These are phyloP conservation scores for Waltergamsia citrina DNA, from an alignment of 2,329 filamentous ascomycete genomes.

Conservation along the genomic window DNA sequence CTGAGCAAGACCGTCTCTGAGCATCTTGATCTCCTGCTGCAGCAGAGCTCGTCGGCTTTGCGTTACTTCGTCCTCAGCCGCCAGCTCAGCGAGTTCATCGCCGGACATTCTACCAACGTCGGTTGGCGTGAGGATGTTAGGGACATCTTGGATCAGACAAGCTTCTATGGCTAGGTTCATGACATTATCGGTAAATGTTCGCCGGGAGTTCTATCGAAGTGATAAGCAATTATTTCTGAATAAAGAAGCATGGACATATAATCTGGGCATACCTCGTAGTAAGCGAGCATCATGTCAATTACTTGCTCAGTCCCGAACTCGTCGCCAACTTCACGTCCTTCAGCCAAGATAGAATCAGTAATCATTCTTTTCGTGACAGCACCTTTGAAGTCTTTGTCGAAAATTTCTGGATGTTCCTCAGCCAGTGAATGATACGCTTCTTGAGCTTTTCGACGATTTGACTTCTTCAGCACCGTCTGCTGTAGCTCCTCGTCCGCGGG, in stretches of 20 bases:
- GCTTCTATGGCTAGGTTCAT: constrained; percentile 37
- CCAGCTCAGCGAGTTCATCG: constrained; percentile 15
- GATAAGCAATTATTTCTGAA: background rate
- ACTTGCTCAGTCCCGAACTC: constrained; percentile 26
- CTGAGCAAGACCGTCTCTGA: constrained; percentile 9
- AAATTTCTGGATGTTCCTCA: constrained; percentile 10
- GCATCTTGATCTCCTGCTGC: constrained; percentile 6
- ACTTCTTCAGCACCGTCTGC: constrained; percentile 3
- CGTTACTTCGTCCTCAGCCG: constrained; percentile 18
- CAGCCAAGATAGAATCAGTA: constrained; percentile 7
- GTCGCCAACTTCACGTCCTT: constrained; percentile 4
- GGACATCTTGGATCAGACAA: constrained; percentile 31
- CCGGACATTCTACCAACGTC: constrained; percentile 23
- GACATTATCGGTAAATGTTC: constrained; percentile 37
- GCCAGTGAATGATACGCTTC: constrained; percentile 5
- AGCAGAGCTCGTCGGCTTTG: constrained; percentile 1
- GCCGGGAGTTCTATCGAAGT: constrained; percentile 29
- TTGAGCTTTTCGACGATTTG: constrained; percentile 5
- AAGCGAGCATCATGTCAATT: constrained; percentile 32
- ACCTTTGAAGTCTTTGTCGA: constrained; percentile 5
- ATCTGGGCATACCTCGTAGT: constrained; percentile 26
- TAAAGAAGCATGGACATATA: background rate
- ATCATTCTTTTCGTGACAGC: background rate
- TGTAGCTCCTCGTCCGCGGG: constrained; percentile 22
- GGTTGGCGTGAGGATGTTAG: constrained; percentile 27